A percentile compares a stretch with the other conserved stretches of the same genome.
phyloP scores from a whole-genome alignment of 1,284 basidiomycete genomes.

The Coriolopsis trogii region DNA sequence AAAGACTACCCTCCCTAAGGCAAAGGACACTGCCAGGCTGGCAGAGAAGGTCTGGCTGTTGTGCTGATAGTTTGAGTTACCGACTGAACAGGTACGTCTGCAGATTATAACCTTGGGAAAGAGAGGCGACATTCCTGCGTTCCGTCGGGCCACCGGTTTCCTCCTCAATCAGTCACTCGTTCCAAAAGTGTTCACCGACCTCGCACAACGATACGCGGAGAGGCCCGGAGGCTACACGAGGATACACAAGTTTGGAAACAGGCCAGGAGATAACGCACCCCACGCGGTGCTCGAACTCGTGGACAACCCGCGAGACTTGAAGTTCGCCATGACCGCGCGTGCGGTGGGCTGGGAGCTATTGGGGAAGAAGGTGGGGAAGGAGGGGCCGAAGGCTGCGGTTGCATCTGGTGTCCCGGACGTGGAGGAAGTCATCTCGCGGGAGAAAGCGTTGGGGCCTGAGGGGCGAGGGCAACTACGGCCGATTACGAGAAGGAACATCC shows the following conservation, averaged over 20 bases:
- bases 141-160: slow-evolving; percentile 72
- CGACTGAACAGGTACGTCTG: neutral
- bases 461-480: slow-evolving; percentile 51
- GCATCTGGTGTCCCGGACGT: slow-evolving; percentile 52
- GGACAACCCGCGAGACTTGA: slow-evolving; percentile 90
- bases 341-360: slow-evolving; percentile 81
- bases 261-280: slow-evolving; percentile 92
- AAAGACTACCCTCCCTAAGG: slow-evolving; percentile 95
- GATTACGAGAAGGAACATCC: slow-evolving; percentile 69
- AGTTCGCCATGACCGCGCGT: slow-evolving; percentile 84
- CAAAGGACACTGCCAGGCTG: slow-evolving; percentile 87
- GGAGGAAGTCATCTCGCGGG: slow-evolving; percentile 49
- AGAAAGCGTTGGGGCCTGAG: slow-evolving; percentile 43
- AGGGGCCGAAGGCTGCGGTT: slow-evolving; percentile 48
- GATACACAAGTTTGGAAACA: slow-evolving; percentile 87
- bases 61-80: neutral
- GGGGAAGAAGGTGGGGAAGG: slow-evolving; percentile 50
- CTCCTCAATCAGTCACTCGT: slow-evolving; percentile 73
- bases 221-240: slow-evolving; percentile 96
- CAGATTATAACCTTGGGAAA: slow-evolving; percentile 92
- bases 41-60: slow-evolving; percentile 81
- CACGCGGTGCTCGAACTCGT: slow-evolving; percentile 93
- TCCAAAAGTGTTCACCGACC: slow-evolving; percentile 81
- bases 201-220: slow-evolving; percentile 81
- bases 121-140: slow-evolving; percentile 68